Percentiles rank a stretch among this genome's conserved stretches.
These are phyloP conservation scores for Ophiognomonia clavigignenti-juglandacearum DNA, from an alignment of 2,329 filamentous ascomycete species.

Conservation along the genomic window DNA sequence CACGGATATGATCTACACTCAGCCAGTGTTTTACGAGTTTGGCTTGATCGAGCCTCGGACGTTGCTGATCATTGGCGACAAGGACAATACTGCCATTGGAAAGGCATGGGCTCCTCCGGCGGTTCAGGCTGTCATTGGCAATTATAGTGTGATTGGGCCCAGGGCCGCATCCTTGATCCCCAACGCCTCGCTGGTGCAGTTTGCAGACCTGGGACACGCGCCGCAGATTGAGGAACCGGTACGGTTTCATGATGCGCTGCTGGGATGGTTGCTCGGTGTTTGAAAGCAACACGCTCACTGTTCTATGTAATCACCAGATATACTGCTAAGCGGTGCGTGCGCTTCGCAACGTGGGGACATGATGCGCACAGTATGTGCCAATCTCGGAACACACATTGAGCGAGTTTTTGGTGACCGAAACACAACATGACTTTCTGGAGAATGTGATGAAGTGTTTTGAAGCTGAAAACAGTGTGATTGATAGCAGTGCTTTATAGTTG, in stretches of 20 bases:
- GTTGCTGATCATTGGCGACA: constrained; percentile 44
- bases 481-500: too few species aligned
- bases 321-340: too few species aligned
- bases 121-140: constrained; percentile 39
- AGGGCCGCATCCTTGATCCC: constrained; percentile 38
- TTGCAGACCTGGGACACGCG: constrained; percentile 44
- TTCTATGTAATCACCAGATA: too few species aligned
- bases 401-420: too few species aligned
- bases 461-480: too few species aligned
- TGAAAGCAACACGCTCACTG: neutral
- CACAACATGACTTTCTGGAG: too few species aligned
- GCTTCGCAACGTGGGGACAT: too few species aligned
- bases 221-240: constrained; percentile 48
- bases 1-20: constrained; percentile 51
- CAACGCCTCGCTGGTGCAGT: constrained; percentile 39
- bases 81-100: constrained; percentile 51
- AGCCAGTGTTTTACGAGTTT: constrained; percentile 47
- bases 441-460: too few species aligned
- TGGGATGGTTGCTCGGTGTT: constrained; percentile 36
- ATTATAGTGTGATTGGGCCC: constrained; percentile 45
- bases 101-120: constrained; percentile 43
- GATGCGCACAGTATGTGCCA: too few species aligned
- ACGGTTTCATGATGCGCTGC: constrained; percentile 39
- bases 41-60: constrained; percentile 38
- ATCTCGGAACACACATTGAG: too few species aligned